Percentiles rank a stretch among this genome's conserved stretches.
phyloP scores from a whole-genome alignment of 2,329 filamentous ascomycete genomes.

The Botrytis deweyae region DNA sequence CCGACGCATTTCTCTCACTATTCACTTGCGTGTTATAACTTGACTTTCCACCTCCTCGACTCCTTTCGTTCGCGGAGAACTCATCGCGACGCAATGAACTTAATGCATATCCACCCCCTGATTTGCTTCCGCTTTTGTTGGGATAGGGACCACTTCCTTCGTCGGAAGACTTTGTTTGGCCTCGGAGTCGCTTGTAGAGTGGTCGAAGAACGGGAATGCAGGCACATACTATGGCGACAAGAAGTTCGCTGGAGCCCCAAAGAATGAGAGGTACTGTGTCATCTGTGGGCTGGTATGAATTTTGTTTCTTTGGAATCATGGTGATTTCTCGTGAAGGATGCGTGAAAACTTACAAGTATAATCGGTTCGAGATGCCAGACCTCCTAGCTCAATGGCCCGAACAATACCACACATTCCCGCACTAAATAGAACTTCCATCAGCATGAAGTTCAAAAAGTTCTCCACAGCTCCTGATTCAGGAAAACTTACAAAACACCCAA shows the following conservation, averaged over 20 bases:
- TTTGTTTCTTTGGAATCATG: background rate
- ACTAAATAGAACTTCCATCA: background rate
- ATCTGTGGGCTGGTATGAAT: background rate
- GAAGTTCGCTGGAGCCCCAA: slow-evolving; percentile 16
- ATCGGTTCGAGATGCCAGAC: background rate
- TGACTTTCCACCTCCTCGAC: background rate
- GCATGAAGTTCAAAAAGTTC: background rate
- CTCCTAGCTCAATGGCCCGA: background rate
- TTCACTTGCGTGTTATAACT: background rate
- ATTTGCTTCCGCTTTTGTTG: background rate
- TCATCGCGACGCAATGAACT: slow-evolving; percentile 14
- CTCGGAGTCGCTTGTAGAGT: background rate
- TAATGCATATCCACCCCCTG: background rate
- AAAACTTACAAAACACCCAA: slow-evolving; percentile 17
- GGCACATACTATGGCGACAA: slow-evolving; percentile 18
- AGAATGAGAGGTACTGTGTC: slow-evolving; percentile 14
- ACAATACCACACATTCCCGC: slow-evolving; percentile 17
- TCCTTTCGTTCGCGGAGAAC: background rate
- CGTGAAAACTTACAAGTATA: slow-evolving; percentile 15
- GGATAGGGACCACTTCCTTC: background rate
- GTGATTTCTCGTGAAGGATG: background rate
- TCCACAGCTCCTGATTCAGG: background rate
- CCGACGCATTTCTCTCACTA: background rate
- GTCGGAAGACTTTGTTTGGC: slow-evolving; percentile 2
- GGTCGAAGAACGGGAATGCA: slow-evolving; percentile 12